Evolutionary conservation across 441 rosid species (phyloP).

Genomic region (Geranium incanum): DNA sequence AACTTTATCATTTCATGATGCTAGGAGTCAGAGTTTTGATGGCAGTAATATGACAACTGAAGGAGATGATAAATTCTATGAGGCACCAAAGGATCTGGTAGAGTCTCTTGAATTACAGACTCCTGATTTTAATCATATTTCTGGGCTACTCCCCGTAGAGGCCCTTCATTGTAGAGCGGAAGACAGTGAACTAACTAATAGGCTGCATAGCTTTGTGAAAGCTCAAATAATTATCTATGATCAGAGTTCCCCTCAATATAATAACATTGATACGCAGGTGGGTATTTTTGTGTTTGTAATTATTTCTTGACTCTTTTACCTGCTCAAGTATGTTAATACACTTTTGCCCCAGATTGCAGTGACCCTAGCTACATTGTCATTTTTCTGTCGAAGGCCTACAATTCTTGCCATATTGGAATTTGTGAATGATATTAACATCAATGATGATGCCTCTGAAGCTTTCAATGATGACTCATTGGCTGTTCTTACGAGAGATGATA

Average conservation of each 20-base stretch:
- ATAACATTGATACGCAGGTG: constrained; percentile 77
- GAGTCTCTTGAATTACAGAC: constrained; percentile 51
- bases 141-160: constrained; percentile 75
- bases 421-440: constrained; percentile 58
- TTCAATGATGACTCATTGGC: constrained; percentile 52
- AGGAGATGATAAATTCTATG: constrained; percentile 86
- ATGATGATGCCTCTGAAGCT: constrained; percentile 56
- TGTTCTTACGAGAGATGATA: constrained; percentile 35
- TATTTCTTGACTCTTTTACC: constrained; percentile 2
- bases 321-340: constrained; percentile 12
- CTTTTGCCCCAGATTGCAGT: constrained; percentile 59
- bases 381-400: constrained; percentile 95
- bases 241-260: constrained; percentile 61
- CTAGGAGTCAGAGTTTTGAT: constrained; percentile 31
- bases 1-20: constrained; percentile 19
- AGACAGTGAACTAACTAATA: constrained; percentile 37
- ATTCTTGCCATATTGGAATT: constrained; percentile 92
- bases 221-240: constrained; percentile 83
- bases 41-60: constrained; percentile 43
- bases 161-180: constrained; percentile 31
- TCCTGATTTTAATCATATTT: constrained; percentile 63
- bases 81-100: constrained; percentile 78
- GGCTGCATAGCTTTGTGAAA: constrained; percentile 84
- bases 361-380: constrained; percentile 78
- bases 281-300: constrained; percentile 21